Conservation (phyloP, 371 early-diverging fungal genomes). For the Mortierella sp. region DNA sequence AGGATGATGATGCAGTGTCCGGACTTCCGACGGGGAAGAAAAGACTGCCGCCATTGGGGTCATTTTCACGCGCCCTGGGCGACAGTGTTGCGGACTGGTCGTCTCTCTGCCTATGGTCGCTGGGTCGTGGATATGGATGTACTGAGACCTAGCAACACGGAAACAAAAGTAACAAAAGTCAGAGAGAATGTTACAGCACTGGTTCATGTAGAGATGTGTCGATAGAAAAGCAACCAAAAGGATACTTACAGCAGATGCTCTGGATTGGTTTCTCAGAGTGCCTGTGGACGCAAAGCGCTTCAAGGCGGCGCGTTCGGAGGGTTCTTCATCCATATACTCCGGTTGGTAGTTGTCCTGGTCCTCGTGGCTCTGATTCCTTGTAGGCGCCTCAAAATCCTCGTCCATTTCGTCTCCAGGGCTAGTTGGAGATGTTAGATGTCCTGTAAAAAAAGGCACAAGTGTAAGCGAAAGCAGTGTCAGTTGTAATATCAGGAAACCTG, state of each 20-base stretch:
- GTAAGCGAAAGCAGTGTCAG: not conserved
- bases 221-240: not conserved
- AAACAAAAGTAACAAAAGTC: not conserved
- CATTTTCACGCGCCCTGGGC: constrained; percentile 34
- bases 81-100: constrained; percentile 31
- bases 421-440: constrained; percentile 27
- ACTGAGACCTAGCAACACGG: constrained; percentile 3
- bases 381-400: constrained; percentile 13
- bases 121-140: constrained; percentile 23
- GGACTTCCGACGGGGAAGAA: constrained; percentile 44
- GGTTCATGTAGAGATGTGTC: not conserved
- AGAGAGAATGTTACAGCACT: not conserved
- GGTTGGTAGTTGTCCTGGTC: constrained; percentile 12
- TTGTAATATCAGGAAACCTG: not conserved
- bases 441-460: constrained; percentile 1
- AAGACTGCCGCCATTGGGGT: constrained; percentile 22
- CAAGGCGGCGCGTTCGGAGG: constrained; percentile 23
- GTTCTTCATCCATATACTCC: constrained; percentile 44
- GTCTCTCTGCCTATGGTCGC: constrained; percentile 12
- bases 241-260: constrained; percentile 22
- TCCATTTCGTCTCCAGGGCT: constrained; percentile 21
- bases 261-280: constrained; percentile 22
- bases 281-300: constrained; percentile 55
- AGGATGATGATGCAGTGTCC: constrained; percentile 12
- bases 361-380: constrained; percentile 4